Conservation (phyloP, 352 stramenopile genomes). For the Globisporangium nunn region DNA sequence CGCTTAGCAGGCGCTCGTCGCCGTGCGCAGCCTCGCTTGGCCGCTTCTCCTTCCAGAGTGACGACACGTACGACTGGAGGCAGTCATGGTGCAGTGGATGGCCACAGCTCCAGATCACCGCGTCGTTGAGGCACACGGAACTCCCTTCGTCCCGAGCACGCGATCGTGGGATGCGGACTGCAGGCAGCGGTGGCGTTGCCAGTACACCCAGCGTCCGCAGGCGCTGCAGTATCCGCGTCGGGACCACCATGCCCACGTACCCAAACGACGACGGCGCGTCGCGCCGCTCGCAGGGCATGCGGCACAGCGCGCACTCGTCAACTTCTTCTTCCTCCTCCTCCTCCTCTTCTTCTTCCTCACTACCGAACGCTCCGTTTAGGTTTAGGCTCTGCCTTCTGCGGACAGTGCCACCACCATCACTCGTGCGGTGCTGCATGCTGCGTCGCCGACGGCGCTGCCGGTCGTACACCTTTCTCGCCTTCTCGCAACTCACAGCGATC, state of each 20-base stretch:
- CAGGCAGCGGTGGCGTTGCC: constrained; percentile 2
- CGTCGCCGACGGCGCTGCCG: constrained; percentile 27
- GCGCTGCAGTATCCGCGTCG: constrained; percentile 41
- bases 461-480: constrained; percentile 26
- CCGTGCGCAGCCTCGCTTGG: constrained; percentile 32
- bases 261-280: constrained; percentile 44
- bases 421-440: constrained; percentile 17
- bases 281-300: constrained; percentile 39
- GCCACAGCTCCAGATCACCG: constrained; percentile 61
- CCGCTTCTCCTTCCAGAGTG: constrained; percentile 57
- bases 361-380: constrained; percentile 2
- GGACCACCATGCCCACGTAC: constrained; percentile 62
- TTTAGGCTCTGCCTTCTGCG: not conserved
- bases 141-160: not conserved
- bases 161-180: not conserved
- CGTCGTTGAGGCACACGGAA: constrained; percentile 19
- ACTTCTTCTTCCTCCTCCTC: constrained; percentile 20
- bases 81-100: constrained; percentile 65
- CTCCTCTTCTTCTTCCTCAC: constrained; percentile 17
- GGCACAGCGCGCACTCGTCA: constrained; percentile 62
- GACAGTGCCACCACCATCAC: not conserved
- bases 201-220: constrained; percentile 10
- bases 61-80: constrained; percentile 61
- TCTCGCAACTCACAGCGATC: constrained; percentile 43
- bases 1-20: constrained; percentile 58